phyloP scores from a whole-genome alignment of 345 rosid genomes.

The Erodium maritimum region DNA sequence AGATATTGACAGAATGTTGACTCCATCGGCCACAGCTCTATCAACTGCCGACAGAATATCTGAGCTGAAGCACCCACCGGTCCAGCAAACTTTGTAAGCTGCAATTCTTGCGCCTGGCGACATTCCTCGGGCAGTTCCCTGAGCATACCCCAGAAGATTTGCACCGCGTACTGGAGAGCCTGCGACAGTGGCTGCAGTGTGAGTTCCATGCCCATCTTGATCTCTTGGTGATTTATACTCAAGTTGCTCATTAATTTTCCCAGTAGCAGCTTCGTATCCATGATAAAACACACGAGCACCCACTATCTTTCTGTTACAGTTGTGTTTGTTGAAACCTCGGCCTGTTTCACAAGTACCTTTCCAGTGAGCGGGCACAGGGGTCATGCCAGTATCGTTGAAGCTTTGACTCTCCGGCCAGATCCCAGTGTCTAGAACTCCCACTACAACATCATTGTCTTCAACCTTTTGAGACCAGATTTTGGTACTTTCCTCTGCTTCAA shows the following conservation, averaged over 20 bases:
- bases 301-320: conserved; percentile 59
- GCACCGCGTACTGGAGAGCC: conserved; percentile 54
- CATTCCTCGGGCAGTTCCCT: conserved; percentile 73
- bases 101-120: conserved; percentile 68
- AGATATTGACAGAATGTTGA: conserved; percentile 56
- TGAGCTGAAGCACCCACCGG: conserved; percentile 59
- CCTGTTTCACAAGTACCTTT: conserved; percentile 62
- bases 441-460: conserved; percentile 55
- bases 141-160: conserved; percentile 54
- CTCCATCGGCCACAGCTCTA: conserved; percentile 67
- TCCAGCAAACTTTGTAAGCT: conserved; percentile 71
- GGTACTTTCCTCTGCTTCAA: conserved; percentile 33
- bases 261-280: conserved; percentile 58
- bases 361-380: conserved; percentile 51
- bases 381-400: conserved; percentile 50
- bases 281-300: conserved; percentile 53
- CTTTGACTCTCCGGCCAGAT: conserved; percentile 73
- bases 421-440: conserved; percentile 69
- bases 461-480: conserved; percentile 34
- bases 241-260: conserved; percentile 37
- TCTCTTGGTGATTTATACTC: conserved; percentile 75
- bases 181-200: conserved; percentile 69
- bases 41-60: conserved; percentile 71
- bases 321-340: conserved; percentile 28
- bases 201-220: conserved; percentile 73